Evolutionary conservation across 2,329 filamentous ascomycete genomes (phyloP), one percentile per base, ranked within the genome.

Genomic region (Lachnellula cervina): DNA sequence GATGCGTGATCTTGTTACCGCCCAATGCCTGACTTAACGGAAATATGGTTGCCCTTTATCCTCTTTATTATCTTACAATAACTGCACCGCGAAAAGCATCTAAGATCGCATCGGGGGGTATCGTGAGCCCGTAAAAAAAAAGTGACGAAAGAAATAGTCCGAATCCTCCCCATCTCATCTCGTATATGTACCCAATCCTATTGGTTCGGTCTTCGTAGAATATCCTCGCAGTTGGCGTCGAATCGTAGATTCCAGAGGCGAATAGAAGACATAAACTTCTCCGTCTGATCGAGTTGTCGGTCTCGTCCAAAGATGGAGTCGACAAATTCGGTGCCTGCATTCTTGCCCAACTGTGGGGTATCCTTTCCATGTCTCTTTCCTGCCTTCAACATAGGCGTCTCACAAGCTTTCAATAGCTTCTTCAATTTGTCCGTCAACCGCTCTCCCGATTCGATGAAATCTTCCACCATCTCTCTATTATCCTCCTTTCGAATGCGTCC

Each of bases 281-380:
- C 90, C 2, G 93, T 97, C 73, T 86, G 86, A 71, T 92, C 86
- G 54, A 97, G 80, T 75, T 97, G 89, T 60, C 91, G 83, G 69
- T 97, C 93, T 60, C 88, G 86, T 62, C 92, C 93, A 67, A 97
- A 97, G 66, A 99, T 89, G 51, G 90, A 92, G 71, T 97, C 88
- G 68, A 99, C 93, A 68, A 99, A 97, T 76, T 97, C 92, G 65
- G 89, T 87, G 51, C 94, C 94, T 52, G 90, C 90, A 71, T 90
- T 93, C 78, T 91, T 92, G 69, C 92, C 93, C 73, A 97, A 89
- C 71, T 86, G 86, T 52, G 84, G 74, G 42, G 81, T 74, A 57
- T 84, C 83, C 72, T 86, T 86, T 64, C 79, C 76, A 56, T 74
- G 80, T 73, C 89, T 82, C 80, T 90, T 93, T 65, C 87, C 87